Percentiles rank a stretch among this genome's conserved stretches.
Conservation (phyloP, 2,329 filamentous ascomycete species). For the Pseudocercospora crystallina region DNA sequence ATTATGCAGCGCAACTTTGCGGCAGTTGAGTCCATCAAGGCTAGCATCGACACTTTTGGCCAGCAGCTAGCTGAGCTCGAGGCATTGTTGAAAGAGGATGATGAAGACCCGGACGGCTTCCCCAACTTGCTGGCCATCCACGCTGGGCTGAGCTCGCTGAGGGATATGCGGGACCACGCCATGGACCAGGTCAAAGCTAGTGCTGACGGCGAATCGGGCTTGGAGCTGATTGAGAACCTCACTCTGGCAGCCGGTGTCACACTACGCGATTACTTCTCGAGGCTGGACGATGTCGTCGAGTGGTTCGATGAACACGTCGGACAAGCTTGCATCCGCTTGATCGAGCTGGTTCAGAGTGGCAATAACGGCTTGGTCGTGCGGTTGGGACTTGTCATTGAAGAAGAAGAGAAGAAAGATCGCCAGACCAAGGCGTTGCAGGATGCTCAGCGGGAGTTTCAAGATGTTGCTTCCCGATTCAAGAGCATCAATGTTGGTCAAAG, state of each 20-base stretch:
- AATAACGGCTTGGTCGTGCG: conserved; percentile 89
- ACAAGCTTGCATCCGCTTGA: conserved; percentile 82
- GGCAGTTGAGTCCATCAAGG: conserved; percentile 89
- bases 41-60: conserved; percentile 84
- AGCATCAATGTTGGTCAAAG: conserved; percentile 86
- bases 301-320: conserved; percentile 97
- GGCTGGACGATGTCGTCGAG: conserved; percentile 81
- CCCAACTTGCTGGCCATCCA: conserved; percentile 86
- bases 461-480: conserved; percentile 89
- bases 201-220: conserved; percentile 83
- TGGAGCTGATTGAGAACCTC: conserved; percentile 81
- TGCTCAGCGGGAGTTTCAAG: conserved; percentile 91
- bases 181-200: conserved; percentile 82
- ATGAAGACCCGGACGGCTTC: conserved; percentile 83
- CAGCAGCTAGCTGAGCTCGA: conserved; percentile 74
- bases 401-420: conserved; percentile 94
- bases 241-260: conserved; percentile 68
- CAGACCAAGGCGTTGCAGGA: conserved; percentile 89
- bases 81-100: conserved; percentile 76
- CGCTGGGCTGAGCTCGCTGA: conserved; percentile 85
- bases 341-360: conserved; percentile 79
- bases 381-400: conserved; percentile 86
- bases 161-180: conserved; percentile 93
- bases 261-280: conserved; percentile 83
- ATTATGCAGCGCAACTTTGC: conserved; percentile 96